Evolutionary conservation across 106 monocot genomes (phyloP).

Genomic region (Agapanthus africanus): DNA sequence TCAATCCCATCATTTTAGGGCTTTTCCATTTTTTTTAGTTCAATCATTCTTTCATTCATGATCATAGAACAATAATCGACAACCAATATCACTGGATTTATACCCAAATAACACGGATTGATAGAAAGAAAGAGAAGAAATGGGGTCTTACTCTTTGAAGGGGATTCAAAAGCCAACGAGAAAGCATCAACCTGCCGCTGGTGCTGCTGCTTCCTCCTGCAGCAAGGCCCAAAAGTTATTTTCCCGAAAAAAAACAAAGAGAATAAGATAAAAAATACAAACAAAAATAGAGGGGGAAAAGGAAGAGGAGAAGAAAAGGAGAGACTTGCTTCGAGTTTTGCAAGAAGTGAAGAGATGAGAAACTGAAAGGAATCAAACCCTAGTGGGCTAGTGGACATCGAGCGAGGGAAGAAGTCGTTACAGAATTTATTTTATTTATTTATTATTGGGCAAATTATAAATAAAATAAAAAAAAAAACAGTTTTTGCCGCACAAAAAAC

Average conservation of each 20-base stretch:
- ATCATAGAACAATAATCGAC: not conserved
- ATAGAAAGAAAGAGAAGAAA: not conserved
- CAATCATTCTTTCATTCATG: no score
- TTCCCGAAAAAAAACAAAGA: not conserved
- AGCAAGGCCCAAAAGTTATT: not conserved
- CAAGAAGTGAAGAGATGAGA: no score
- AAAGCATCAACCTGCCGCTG: not conserved
- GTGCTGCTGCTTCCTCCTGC: not conserved
- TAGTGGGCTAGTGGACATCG: no score
- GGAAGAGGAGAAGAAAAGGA: not conserved
- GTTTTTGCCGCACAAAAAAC: no score
- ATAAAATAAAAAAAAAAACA: no score
- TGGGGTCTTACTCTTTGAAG: not conserved
- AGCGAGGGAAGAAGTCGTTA: no score
- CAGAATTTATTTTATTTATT: no score
- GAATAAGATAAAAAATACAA: not conserved
- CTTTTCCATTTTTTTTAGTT: no score
- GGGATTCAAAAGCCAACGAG: conserved; percentile 7
- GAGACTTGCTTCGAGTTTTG: not conserved
- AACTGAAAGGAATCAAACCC: no score
- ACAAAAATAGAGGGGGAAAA: not conserved
- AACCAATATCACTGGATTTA: not conserved
- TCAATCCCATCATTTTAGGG: no score
- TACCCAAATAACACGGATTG: no score
- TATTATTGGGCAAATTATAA: no score